Base-by-base conservation (phyloP, 805 yeast species). In the Starmerella cellae region DNA sequence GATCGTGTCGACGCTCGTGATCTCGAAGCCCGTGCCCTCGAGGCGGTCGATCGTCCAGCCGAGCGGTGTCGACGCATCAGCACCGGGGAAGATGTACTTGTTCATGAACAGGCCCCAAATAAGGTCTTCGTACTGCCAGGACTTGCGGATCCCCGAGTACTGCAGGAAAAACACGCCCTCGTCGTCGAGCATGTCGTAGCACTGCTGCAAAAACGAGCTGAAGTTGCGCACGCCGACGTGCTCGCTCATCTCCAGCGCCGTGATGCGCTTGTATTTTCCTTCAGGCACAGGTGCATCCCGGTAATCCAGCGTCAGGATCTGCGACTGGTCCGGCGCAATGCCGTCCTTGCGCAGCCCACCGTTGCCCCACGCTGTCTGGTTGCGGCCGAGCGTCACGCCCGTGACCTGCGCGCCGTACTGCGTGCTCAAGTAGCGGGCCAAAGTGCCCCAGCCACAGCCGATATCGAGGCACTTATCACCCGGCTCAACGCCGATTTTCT, bases 401-500 rank as follows among this genome's bases (percentile, higher is more conserved):
- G 95, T 84, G 46, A 81, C 93, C 41, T 73, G 63, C 36, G 95
- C 94, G 46, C 87, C 93, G 56, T 79, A 78, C 59, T 79, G 76
- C 48, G 77, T 72, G 2, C 94, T 81, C 24, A 91, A 85, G 62
- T 69, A 83, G 24, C 88, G 70, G 37, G 94, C 84, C 58, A 87
- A 70, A 39, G 95, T 81, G 59, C 95, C 95, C 95, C 95, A 84
- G 54, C 95, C 95, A 64, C 95, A 84, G 49, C 95, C 95, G 45
- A 84, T 66, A 58, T 84, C 95, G 47, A 84, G 74, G 60, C 83
- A 68, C 47, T 66, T 67, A 52, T 84, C 95, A 54, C 83, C 91
- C 51, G 73, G 55, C 57, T 77, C 58, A 54, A 84, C 69, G 46
- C 72, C 81, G 50, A 83, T 78, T 67, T 84, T 84, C 63, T 82